A percentile compares a stretch with the other conserved stretches of the same genome.
phyloP scores from a whole-genome alignment of 2,329 filamentous ascomycete genomes.

The Hypoxylon sp. region DNA sequence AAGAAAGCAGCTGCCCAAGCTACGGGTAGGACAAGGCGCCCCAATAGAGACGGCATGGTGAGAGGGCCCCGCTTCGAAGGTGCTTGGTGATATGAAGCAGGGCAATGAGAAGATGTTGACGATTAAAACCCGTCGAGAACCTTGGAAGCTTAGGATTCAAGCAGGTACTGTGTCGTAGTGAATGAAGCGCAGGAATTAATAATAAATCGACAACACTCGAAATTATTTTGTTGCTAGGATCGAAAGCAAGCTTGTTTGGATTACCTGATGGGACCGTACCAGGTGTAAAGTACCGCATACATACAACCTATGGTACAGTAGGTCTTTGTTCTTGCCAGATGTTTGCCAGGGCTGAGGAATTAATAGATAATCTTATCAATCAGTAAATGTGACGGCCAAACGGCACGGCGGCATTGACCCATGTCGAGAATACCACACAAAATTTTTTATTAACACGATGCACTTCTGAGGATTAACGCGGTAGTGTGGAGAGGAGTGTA shows the following conservation, averaged over 20 bases:
- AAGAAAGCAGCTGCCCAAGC: constrained; percentile 39
- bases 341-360: constrained; percentile 13
- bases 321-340: constrained; percentile 18
- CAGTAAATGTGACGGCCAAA: constrained; percentile 27
- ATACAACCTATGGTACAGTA: background rate
- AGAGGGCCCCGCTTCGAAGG: constrained; percentile 19
- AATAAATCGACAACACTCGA: constrained; percentile 12
- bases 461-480: constrained; percentile 26
- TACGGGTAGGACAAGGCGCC: constrained; percentile 31
- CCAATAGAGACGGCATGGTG: constrained; percentile 37
- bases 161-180: constrained; percentile 1
- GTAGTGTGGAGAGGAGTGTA: constrained; percentile 30
- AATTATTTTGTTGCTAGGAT: constrained; percentile 1
- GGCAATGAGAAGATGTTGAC: constrained; percentile 5
- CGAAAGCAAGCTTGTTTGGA: background rate
- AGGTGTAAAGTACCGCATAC: constrained; percentile 1
- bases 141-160: constrained; percentile 2
- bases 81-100: constrained; percentile 1
- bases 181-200: constrained; percentile 3
- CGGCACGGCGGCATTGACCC: constrained; percentile 27
- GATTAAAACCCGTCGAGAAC: background rate
- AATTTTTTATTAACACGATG: constrained; percentile 26
- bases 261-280: constrained; percentile 7
- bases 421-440: constrained; percentile 10
- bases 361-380: constrained; percentile 48